Evolutionary conservation across 768 basidiomycete genomes (phyloP), one percentile per base, ranked within the genome.

Genomic region (Lenzites betulinus): DNA sequence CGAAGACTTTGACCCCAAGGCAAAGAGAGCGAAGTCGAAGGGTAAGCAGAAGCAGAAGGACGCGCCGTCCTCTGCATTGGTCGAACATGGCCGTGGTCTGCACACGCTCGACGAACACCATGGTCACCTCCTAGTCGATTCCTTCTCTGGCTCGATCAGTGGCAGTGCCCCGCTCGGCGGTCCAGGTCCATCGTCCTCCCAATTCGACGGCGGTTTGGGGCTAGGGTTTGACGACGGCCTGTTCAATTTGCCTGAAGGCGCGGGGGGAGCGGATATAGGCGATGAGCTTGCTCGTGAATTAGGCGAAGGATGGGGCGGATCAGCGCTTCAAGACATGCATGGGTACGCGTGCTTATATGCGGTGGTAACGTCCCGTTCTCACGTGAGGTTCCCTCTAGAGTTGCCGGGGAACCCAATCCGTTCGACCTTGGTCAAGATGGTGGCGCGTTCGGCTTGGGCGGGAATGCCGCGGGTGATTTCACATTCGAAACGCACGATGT

Each of bases 271-370:
- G 7, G 85, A 81, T 22, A 72, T 92, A 18, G 89, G 86, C 3
- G 89, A 90, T 47, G 91, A 92, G 65, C 75, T 93, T 26, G 89
- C 87, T 8, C 80, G 78, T 62, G 90, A 93, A 66, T 77, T 93
- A 2, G 91, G 90, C 30, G 84, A 85, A 66, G 85, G 79, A 23
- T 92, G 90, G 89, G 83, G 79, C 8, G 67, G 58, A 7, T 74
- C 62, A 12, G 43, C 33, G 22, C 35, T 49, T 1, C 47, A 20
- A 6, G 23, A 33, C 30, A 33, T 36, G 36, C 22, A 25, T 13
- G 36, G 38, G n/a, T 28, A 22, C 4, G 20, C 20, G 30, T 33
- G 28, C 58, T n/a, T 8, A 13, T 33, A 26, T 33, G 38, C 52
- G 33, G 33, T 30, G 46, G 16, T 57, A 46, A 12, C 26, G 8